Conservation (phyloP, 2,329 filamentous ascomycete species). For the Metarhizium robertsii region DNA sequence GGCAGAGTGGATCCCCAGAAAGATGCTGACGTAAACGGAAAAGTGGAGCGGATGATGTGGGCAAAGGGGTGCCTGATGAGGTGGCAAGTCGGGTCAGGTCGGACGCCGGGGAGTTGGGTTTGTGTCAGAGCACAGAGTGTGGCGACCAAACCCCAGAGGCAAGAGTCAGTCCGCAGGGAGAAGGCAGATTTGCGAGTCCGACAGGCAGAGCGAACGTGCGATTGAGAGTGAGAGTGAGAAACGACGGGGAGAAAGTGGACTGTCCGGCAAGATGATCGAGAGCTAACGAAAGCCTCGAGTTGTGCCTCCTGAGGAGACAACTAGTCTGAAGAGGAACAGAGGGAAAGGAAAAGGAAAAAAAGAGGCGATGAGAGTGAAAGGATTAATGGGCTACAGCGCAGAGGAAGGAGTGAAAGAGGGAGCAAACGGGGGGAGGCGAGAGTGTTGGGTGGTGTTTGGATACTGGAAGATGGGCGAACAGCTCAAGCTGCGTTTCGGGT, state of each 20-base stretch:
- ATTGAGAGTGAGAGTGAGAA: conserved; percentile 2
- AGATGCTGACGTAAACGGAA: conserved; percentile 24
- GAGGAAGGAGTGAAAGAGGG: conserved; percentile 17
- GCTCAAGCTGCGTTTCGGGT: not conserved
- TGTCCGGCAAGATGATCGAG: conserved; percentile 24
- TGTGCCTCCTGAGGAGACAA: conserved; percentile 14
- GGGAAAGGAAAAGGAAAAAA: conserved; percentile 17
- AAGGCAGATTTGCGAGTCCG: not conserved
- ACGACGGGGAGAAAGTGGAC: conserved; percentile 6
- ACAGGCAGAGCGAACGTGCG: conserved; percentile 2
- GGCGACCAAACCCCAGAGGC: not conserved
- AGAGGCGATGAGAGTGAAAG: conserved; percentile 12
- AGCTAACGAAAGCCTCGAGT: conserved; percentile 40
- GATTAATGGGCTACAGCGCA: conserved; percentile 13
- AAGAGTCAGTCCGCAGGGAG: conserved; percentile 1
- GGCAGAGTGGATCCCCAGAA: not conserved
- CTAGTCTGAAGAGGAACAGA: conserved; percentile 17
- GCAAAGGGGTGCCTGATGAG: conserved; percentile 5
- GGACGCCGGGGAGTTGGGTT: conserved; percentile 6
- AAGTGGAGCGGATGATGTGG: not conserved
- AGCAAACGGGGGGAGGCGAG: conserved; percentile 13
- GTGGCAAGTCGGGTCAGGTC: conserved; percentile 13
- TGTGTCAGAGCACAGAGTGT: conserved; percentile 5
- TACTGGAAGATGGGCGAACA: conserved; percentile 4
- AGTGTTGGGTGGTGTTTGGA: conserved; percentile 10